Conservation (phyloP, 805 yeast species). For the Jamesozyma jinghongensis region DNA sequence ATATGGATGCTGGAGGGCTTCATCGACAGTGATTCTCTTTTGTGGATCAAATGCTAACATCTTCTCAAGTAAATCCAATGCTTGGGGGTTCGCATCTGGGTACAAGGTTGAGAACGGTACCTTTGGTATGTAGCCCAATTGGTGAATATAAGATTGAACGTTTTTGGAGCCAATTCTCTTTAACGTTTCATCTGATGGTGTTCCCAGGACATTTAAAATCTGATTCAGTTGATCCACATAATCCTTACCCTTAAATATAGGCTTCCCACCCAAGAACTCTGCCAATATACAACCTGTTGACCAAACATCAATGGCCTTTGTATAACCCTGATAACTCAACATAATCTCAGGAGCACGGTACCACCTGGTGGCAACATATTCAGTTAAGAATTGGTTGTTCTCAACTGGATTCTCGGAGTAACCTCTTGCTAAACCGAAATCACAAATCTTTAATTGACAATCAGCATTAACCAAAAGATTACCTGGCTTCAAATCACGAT, state of each 20-base stretch:
- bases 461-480: slow-evolving; percentile 89
- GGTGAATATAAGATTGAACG: slow-evolving; percentile 86
- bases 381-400: slow-evolving; percentile 90
- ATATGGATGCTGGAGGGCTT: slow-evolving; percentile 85
- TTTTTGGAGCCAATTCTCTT: slow-evolving; percentile 70
- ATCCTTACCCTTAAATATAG: slow-evolving; percentile 90
- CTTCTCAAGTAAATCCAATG: slow-evolving; percentile 67
- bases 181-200: slow-evolving; percentile 69
- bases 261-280: slow-evolving; percentile 82
- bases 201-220: slow-evolving; percentile 80
- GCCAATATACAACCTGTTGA: slow-evolving; percentile 96
- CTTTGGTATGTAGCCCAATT: slow-evolving; percentile 73
- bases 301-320: slow-evolving; percentile 97
- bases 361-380: slow-evolving; percentile 98
- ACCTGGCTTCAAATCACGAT: slow-evolving; percentile 92
- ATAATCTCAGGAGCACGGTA: slow-evolving; percentile 97
- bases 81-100: slow-evolving; percentile 81
- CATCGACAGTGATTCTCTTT: slow-evolving; percentile 75
- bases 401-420: slow-evolving; percentile 73
- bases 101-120: slow-evolving; percentile 63
- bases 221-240: slow-evolving; percentile 91
- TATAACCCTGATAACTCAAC: slow-evolving; percentile 87
- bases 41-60: slow-evolving; percentile 85
- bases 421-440: slow-evolving; percentile 93
- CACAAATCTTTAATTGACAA: slow-evolving; percentile 93